Evolutionary conservation across 345 rosid genomes (phyloP), one percentile per base, ranked within the genome.

Genomic region (Aethionema arabicum): DNA sequence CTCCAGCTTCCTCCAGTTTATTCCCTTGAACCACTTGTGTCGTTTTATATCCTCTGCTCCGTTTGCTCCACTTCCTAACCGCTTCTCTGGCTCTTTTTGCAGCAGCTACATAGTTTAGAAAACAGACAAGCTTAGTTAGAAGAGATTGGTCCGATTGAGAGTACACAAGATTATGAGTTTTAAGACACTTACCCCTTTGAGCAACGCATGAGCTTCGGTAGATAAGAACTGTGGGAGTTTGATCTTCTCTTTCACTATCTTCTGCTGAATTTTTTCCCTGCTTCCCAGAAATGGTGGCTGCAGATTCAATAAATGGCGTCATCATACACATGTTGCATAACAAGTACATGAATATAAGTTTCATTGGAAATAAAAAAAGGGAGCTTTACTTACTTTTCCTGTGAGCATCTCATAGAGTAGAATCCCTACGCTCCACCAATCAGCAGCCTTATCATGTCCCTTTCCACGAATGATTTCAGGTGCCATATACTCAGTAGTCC

Each of bases 391-490:
- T 63, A 87, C 97, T 95, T 87, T 76, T 45, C 88, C 99, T 5
- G 95, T 89, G 39, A 90, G 96, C 97, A 92, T 92, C 80, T 92
- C 99, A 80, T 75, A 87, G 50, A 90, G 61, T 40, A 92, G 77
- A 68, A 87, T 72, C 42, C 99, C 99, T 33, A 85, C 90, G 49
- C 98, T 92, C 98, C 98, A 92, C 97, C 98, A 92, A 40, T 92
- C 98, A 3, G 98, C 93, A 54, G 96, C 82, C 72, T 92, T 92
- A 63, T 92, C 81, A 70, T 92, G 97, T 29, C 97, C 99, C 74
- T 78, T 92, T 7, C 98, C 99, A 4, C 72, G 80, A 66, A 92
- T 67, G 50, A 92, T 87, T 76, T 92, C 99, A 44, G 99, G 96
- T 45, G 99, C 72, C 99, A 90, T 92, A 59, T 92, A 92, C 80